Base-by-base conservation (phyloP, 2,329 filamentous ascomycete genomes). In the Penicillium corylophilum region DNA sequence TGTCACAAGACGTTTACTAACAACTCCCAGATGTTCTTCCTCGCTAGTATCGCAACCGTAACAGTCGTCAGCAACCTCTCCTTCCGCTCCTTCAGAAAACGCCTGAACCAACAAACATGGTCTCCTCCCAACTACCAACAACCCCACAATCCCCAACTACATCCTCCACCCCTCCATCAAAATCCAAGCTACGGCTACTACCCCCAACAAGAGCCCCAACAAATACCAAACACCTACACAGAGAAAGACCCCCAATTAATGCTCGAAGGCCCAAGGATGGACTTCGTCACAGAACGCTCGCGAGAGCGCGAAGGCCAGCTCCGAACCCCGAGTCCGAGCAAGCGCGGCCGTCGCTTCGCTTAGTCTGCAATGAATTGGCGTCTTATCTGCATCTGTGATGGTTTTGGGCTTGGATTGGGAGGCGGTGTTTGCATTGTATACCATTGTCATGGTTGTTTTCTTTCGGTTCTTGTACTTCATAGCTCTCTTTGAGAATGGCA, bases 1-100 rank as follows among this genome's bases (percentile, higher is more conserved):
- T 10, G 38, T 9, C 42, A 5, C 2, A 31, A 33, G 2, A 33
- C 20, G 26, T 31, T 16, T 35, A 52, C 62, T 67, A 57, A 67
- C 47, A 18, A 23, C 2, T 22, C 28, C 28, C 56, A 75, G 71
- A 51, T 69, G 18, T 75, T 73, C 53, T 74, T 71, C 53, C 63
- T 72, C 12, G 61, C 65, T 12, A 66, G 61, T 2, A 67, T 67
- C 41, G 78, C 77, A 48, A 80, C 67, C 42, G 77, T 79, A 60
- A 78, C 84, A 46, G 77, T 79, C 39, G 73, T 82, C 53, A 81
- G 79, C 50, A 86, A 86, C 65, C 77, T 82, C 67, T 82, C 82
- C 2, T 84, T 85, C 65, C 77, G 77, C 51, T 75, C 81, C 46
- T 78, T 83, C 60, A 66, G 67, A 62, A 71, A 65, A 56, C 66